Evolutionary conservation across 2,329 filamentous ascomycete species (phyloP).

Genomic region (Pezicula radicicola): DNA sequence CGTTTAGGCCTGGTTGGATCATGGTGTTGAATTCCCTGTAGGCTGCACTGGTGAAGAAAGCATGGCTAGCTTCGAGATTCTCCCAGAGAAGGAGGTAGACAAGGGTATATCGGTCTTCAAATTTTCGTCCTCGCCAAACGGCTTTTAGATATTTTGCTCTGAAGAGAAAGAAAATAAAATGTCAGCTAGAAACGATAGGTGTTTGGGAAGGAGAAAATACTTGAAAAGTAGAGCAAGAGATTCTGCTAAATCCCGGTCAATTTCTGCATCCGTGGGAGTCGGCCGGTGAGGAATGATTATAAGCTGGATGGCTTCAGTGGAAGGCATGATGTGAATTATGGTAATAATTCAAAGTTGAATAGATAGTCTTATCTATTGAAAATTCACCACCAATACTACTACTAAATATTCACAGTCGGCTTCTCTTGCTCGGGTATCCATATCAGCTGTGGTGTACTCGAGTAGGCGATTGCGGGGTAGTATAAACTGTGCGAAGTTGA

Average conservation of each 20-base stretch:
- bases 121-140: not conserved
- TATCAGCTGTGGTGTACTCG: too few relatives aligned
- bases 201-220: not conserved
- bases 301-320: not conserved
- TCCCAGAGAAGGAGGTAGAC: not conserved
- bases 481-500: too few relatives aligned
- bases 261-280: not conserved
- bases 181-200: not conserved
- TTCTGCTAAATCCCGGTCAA: not conserved
- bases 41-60: not conserved
- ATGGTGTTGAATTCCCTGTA: not conserved
- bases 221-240: not conserved
- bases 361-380: too few relatives aligned
- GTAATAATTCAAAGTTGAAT: too few relatives aligned
- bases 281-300: not conserved
- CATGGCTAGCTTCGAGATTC: not conserved
- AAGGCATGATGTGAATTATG: too few relatives aligned
- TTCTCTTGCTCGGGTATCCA: too few relatives aligned
- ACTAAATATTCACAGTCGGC: too few relatives aligned
- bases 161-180: not conserved
- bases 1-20: not conserved
- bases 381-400: too few relatives aligned
- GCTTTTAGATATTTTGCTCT: not conserved
- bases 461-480: too few relatives aligned
- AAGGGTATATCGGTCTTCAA: not conserved